Conservation (phyloP, 139 green algal species). For the Eudorina sp. region DNA sequence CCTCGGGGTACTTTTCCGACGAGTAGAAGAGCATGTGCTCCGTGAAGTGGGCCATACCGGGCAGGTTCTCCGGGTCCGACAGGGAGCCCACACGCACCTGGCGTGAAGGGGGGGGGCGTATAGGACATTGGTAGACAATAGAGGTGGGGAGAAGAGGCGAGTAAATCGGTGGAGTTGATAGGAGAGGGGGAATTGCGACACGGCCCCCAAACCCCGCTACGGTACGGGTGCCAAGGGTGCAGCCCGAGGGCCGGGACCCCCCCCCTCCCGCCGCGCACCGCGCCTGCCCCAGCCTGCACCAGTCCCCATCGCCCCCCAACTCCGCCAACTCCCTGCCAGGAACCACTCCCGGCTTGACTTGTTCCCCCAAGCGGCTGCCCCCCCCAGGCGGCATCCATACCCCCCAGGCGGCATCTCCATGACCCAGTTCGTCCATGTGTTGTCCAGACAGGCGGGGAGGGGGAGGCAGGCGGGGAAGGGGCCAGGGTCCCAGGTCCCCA, state of each 20-base stretch:
- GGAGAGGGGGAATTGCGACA: background rate
- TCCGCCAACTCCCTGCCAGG: background rate
- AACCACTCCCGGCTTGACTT: too few species aligned
- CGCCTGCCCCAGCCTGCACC: too few species aligned
- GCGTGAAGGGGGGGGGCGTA: background rate
- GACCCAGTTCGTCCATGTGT: too few species aligned
- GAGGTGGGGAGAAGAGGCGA: background rate
- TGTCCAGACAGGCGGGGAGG: too few species aligned
- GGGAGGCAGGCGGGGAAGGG: too few species aligned
- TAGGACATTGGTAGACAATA: background rate
- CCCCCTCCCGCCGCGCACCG: background rate
- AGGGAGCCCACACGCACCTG: constrained; percentile 87
- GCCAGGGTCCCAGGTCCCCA: too few species aligned
- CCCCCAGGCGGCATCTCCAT: too few species aligned
- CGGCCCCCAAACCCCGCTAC: too few species aligned
- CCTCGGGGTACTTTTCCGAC: constrained; percentile 82
- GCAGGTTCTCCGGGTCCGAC: constrained; percentile 77
- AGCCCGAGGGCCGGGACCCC: background rate
- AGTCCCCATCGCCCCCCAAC: background rate
- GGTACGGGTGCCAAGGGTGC: too few species aligned
- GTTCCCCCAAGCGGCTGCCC: too few species aligned
- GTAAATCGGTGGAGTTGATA: background rate
- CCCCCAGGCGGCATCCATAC: too few species aligned
- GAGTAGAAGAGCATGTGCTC: constrained; percentile 97
- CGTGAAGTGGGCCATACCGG: constrained; percentile 89